Base-by-base conservation (phyloP, 495 filamentous ascomycete genomes). In the Tuber borchii region DNA sequence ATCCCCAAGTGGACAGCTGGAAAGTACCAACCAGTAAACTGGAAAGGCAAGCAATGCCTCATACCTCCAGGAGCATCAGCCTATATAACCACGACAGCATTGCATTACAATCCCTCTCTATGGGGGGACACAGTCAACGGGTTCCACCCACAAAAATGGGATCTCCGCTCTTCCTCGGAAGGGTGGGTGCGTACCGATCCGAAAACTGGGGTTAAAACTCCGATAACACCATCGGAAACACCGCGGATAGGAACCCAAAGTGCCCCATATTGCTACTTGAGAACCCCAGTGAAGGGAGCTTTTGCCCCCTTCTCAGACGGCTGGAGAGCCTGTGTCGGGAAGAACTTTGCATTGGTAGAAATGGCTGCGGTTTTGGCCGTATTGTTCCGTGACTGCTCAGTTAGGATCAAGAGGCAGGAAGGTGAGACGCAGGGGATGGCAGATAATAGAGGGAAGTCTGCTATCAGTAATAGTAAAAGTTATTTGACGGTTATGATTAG, bases 341-440 rank as follows among this genome's bases (percentile, higher is more conserved):
- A 78, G 75, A 82, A 83, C 44, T 84, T 84, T 73, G 82, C 83
- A 48, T 68, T 79, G 42, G 82, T 84, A 0, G 80, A 84, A 74
- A 79, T 79, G 51, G 70, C 78, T 16, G 83, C 83, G 1, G 34
- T 81, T 4, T 37, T 84, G 19, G 80, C 81, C 31, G 74, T 73
- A 34, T 14, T 84, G 22, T 80, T 84, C n/a, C 70, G 77, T 22
- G 20, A 34, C 3, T 72, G 79, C 71, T 73, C 68, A 31, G 46
- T 83, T 31, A 70, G 46, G 39, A 65, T 81, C 19, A 77, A 75
- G 68, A 70, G 72, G 10, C 56, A 26, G 20, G 74, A 69, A 7
- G 75, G 75, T 1, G 82, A 86, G 56, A 86, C 75, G 37, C 87
- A 88, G 76, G 85, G 84, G 71, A 85, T 86, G 77, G 79, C 88